Percentiles rank a stretch among this genome's conserved stretches.
These are phyloP conservation scores for Calonectria henricotiae DNA, from an alignment of 2,329 filamentous ascomycete genomes.

Conservation along the genomic window DNA sequence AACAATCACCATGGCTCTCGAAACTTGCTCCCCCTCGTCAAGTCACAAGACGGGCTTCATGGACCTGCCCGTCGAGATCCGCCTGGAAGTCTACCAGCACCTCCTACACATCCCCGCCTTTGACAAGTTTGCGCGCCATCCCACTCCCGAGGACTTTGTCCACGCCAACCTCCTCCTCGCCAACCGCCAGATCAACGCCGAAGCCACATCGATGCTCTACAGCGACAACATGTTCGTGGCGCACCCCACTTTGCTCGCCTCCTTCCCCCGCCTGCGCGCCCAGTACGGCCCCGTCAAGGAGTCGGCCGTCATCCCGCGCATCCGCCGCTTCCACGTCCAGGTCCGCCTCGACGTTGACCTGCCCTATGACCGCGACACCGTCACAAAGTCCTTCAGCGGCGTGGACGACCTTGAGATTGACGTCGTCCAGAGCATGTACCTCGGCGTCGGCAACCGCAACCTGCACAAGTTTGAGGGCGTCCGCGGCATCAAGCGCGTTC, in stretches of 20 bases:
- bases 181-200: slow-evolving; percentile 61
- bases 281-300: slow-evolving; percentile 55
- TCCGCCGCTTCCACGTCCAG: slow-evolving; percentile 60
- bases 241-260: slow-evolving; percentile 60
- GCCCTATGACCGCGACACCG: slow-evolving; percentile 54
- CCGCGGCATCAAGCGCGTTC: slow-evolving; percentile 59
- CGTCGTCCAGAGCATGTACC: slow-evolving; percentile 59
- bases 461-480: slow-evolving; percentile 63
- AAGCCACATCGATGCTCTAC: slow-evolving; percentile 63
- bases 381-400: slow-evolving; percentile 57
- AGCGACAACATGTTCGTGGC: slow-evolving; percentile 63
- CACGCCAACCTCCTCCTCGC: slow-evolving; percentile 61
- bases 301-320: slow-evolving; percentile 53
- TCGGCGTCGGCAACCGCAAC: slow-evolving; percentile 59
- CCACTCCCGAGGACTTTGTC: slow-evolving; percentile 46
- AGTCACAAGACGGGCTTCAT: slow-evolving; percentile 55
- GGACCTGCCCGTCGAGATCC: slow-evolving; percentile 64
- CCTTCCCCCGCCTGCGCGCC: slow-evolving; percentile 60
- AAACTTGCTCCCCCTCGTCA: slow-evolving; percentile 34
- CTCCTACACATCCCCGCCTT: slow-evolving; percentile 60
- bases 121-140: slow-evolving; percentile 46
- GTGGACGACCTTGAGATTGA: slow-evolving; percentile 61
- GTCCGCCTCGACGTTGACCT: slow-evolving; percentile 62
- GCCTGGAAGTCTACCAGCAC: slow-evolving; percentile 64
- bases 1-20: slow-evolving; percentile 45